Evolutionary conservation across 1,139 yeast species (phyloP).

Genomic region (Casaregolazyma suthepensis): DNA sequence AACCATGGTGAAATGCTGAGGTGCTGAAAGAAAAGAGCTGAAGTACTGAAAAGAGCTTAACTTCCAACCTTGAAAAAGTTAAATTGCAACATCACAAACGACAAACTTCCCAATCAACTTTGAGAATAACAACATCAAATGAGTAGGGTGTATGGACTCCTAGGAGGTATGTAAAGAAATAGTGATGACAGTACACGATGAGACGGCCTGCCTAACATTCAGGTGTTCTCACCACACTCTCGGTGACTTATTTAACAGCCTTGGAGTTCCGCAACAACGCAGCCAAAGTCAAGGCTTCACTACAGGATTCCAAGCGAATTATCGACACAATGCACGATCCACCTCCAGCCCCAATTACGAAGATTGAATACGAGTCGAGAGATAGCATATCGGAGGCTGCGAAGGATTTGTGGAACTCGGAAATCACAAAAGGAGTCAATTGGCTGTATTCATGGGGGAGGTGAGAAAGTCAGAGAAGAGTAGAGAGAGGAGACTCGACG

Average conservation of each 20-base stretch:
- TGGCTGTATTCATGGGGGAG: conserved; percentile 44
- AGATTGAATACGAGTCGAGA: conserved; percentile 40
- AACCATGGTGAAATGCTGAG: conserved; percentile 20
- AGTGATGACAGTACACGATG: neutral
- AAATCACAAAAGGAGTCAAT: conserved; percentile 58
- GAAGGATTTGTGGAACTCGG: conserved; percentile 80
- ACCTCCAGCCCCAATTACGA: conserved; percentile 24
- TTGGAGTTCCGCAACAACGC: conserved; percentile 50
- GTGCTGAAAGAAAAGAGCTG: conserved; percentile 1
- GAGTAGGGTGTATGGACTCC: conserved; percentile 65
- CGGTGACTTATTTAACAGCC: conserved; percentile 60
- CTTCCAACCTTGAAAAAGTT: neutral
- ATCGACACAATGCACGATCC: conserved; percentile 38
- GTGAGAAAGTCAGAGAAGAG: neutral
- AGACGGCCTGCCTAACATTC: neutral
- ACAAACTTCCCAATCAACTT: neutral
- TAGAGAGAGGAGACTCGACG: neutral
- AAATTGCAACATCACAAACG: neutral
- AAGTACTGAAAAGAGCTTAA: too few species aligned
- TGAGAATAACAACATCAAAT: conserved; percentile 16
- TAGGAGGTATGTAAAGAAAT: conserved; percentile 40
- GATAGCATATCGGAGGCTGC: conserved; percentile 52
- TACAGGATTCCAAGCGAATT: conserved; percentile 44
- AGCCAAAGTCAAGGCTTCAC: conserved; percentile 41
- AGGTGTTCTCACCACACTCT: conserved; percentile 61